These are phyloP conservation scores for Oryza longistaminata DNA, from an alignment of 176 grass and related monocot genomes.

Conservation along the genomic window DNA sequence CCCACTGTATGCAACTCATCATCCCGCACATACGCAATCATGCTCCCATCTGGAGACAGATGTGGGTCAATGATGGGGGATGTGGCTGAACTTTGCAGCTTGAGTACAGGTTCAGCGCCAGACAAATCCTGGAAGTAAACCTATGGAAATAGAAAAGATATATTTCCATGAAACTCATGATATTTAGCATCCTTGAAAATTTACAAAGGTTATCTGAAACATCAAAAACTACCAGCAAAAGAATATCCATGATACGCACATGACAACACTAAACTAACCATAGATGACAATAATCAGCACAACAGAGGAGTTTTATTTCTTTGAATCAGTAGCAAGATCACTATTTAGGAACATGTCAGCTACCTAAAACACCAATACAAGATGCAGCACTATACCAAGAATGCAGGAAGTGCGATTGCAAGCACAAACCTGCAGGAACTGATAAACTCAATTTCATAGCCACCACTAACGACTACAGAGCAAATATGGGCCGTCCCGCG, in stretches of 20 bases:
- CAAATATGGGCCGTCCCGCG: not conserved
- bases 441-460: not conserved
- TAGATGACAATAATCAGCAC: not conserved
- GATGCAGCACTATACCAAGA: not conserved
- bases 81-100: conserved; percentile 65
- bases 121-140: conserved; percentile 96
- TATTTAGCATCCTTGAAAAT: conserved; percentile 14
- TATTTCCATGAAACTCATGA: not conserved
- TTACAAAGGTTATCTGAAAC: conserved; percentile 17
- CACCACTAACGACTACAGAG: not conserved
- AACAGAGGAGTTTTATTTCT: not conserved
- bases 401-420: not conserved
- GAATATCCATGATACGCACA: conserved; percentile 11
- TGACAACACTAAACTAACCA: conserved; percentile 16
- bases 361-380: not conserved
- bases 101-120: conserved; percentile 82
- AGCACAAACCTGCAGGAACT: not conserved
- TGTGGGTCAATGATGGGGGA: conserved; percentile 90
- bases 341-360: not conserved
- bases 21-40: conserved; percentile 90
- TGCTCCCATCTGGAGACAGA: conserved; percentile 89
- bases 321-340: not conserved
- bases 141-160: conserved; percentile 47
- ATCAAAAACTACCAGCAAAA: conserved; percentile 21
- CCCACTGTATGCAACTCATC: conserved; percentile 73